phyloP scores from a whole-genome alignment of 768 basidiomycete species.

The Antrodiella citrinella region DNA sequence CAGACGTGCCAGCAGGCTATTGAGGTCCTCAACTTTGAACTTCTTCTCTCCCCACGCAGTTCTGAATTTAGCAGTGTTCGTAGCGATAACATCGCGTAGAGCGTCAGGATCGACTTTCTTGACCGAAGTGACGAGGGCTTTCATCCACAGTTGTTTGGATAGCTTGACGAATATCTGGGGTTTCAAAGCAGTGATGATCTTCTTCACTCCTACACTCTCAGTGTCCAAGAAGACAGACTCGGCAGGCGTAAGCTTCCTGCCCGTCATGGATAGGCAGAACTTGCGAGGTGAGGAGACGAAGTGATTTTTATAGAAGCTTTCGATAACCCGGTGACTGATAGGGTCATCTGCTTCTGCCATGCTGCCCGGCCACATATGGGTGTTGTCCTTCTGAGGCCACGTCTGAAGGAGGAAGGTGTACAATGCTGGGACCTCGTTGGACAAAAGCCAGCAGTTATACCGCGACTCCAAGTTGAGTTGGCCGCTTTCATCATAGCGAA shows the following conservation, averaged over 20 bases:
- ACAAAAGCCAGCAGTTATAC: slow-evolving; percentile 38
- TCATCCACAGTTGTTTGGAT: not conserved
- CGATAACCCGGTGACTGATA: not conserved
- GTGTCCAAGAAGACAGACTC: not conserved
- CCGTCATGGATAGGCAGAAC: not conserved
- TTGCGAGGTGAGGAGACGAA: not conserved
- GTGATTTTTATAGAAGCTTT: not conserved
- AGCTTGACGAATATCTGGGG: not conserved
- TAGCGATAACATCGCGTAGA: not conserved
- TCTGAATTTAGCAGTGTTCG: not conserved
- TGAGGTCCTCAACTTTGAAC: not conserved
- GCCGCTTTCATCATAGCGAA: slow-evolving; percentile 31
- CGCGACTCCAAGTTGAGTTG: slow-evolving; percentile 23
- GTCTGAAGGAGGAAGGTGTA: slow-evolving; percentile 33
- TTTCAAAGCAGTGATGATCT: not conserved
- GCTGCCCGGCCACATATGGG: not conserved
- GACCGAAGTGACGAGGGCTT: not conserved
- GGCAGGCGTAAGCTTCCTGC: not conserved
- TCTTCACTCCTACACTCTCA: not conserved
- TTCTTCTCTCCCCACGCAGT: not conserved
- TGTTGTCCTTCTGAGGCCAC: slow-evolving; percentile 12
- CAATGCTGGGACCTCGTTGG: slow-evolving; percentile 26
- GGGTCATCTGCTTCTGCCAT: not conserved
- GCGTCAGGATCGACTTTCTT: not conserved
- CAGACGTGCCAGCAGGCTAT: not conserved